Evolutionary conservation across 75 land plant genomes (phyloP), one percentile per base, ranked within the genome.

Genomic region (Cunninghamia lanceolata): DNA sequence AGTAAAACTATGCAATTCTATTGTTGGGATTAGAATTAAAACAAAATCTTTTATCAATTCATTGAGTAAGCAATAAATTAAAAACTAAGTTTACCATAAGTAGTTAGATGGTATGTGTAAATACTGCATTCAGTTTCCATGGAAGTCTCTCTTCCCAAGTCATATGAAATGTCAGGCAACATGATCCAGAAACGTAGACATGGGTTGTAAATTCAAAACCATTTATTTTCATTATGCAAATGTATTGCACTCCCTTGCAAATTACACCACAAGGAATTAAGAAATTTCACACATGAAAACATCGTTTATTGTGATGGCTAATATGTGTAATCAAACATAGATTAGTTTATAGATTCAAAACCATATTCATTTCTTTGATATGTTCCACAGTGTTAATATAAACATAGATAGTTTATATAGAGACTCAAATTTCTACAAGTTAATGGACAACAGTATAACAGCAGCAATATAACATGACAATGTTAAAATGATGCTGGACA

Each of bases 321-420:
- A 94, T 88, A 94, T 96, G 43, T 93, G n/a, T 89, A 50, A 50
- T 50, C 52, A 50, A 50, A 50, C 52, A 50, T 50, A 50, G 9
- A 50, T 50, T 50, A 9, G 52, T 50, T 50, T 9, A 50, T 45
- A 50, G 10, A 50, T 50, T 50, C 52, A 50, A 50, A 7, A 50
- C 52, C 9, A 50, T 50, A 9, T 50, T 50, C 52, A 50, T 50
- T 50, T 11, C 52, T 9, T 50, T 50, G 52, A n/a, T n/a, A n/a
- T n/a, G n/a, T n/a, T n/a, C n/a, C n/a, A n/a, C n/a, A n/a, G n/a
- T n/a, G n/a, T n/a, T n/a, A n/a, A n/a, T n/a, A n/a, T n/a, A n/a
- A n/a, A n/a, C n/a, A n/a, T n/a, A n/a, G n/a, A n/a, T n/a, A n/a
- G n/a, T n/a, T n/a, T n/a, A n/a, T n/a, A n/a, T n/a, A n/a, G n/a